A percentile compares a stretch with the other conserved stretches of the same genome.
phyloP scores from a whole-genome alignment of 208 protist species.

The Acanthamoeba royreba region DNA sequence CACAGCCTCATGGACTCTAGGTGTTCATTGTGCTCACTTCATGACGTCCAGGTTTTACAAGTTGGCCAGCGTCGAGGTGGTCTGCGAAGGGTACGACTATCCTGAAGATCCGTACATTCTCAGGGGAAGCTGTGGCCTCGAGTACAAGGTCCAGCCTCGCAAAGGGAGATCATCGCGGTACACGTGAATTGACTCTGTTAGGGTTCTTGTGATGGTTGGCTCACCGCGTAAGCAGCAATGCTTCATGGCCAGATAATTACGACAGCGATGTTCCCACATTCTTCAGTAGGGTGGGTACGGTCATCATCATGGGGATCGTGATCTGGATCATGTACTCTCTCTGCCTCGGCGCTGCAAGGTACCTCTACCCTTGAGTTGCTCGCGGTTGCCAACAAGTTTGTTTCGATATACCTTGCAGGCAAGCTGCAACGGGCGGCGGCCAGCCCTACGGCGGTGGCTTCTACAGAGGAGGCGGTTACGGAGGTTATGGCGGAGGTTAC shows the following conservation, averaged over 20 bases:
- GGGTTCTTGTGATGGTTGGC: neutral
- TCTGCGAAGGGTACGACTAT: conserved; percentile 8
- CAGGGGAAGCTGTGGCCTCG: neutral
- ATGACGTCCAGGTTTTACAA: neutral
- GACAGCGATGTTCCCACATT: too few relatives aligned
- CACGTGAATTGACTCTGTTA: neutral
- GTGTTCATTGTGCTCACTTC: neutral
- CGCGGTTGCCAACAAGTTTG: neutral
- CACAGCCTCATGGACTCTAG: neutral
- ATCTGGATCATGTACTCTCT: too few relatives aligned
- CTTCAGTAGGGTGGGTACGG: too few relatives aligned
- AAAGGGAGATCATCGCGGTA: neutral
- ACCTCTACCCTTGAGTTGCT: neutral
- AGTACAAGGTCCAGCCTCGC: neutral
- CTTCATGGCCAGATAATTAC: too few relatives aligned
- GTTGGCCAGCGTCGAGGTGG: neutral
- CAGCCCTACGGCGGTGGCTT: neutral
- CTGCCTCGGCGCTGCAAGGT: too few relatives aligned
- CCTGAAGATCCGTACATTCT: conserved; percentile 12
- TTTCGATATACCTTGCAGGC: neutral
- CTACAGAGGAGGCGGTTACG: neutral
- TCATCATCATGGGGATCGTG: too few relatives aligned
- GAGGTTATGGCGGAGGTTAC: neutral
- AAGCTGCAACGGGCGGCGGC: neutral
- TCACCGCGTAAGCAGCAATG: too few relatives aligned